phyloP scores from a whole-genome alignment of 169 alveolate genomes.

The Cryptosporidium xiaoi region DNA sequence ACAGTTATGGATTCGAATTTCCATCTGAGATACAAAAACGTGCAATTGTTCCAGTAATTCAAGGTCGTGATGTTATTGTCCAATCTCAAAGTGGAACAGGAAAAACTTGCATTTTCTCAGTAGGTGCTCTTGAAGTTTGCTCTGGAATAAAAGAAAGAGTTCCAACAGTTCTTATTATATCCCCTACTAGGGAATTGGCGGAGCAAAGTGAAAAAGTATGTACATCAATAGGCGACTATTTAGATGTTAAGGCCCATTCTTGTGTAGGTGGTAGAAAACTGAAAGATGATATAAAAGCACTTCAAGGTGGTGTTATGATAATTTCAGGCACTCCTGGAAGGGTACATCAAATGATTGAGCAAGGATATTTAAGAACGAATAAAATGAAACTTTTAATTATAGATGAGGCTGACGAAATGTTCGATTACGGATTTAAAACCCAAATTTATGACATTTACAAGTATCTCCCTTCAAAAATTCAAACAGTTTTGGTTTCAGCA shows the following conservation, averaged over 20 bases:
- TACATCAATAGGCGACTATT: constrained; percentile 97
- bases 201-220: constrained; percentile 97
- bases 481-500: constrained; percentile 98
- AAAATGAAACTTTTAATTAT: constrained; percentile 94
- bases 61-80: constrained; percentile 97
- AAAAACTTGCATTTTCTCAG: constrained; percentile 97
- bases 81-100: constrained; percentile 99
- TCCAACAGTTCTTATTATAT: constrained; percentile 91
- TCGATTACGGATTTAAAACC: constrained; percentile 95
- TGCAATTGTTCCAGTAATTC: constrained; percentile 97
- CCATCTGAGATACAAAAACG: constrained; percentile 99
- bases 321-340: constrained; percentile 99
- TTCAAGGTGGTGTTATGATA: constrained; percentile 97
- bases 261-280: constrained; percentile 97
- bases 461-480: constrained; percentile 95
- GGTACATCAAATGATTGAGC: constrained; percentile 97
- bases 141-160: constrained; percentile 81
- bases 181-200: constrained; percentile 99
- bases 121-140: constrained; percentile 94
- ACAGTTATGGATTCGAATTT: constrained; percentile 97
- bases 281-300: constrained; percentile 95
- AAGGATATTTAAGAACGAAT: constrained; percentile 94
- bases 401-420: constrained; percentile 99
- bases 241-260: constrained; percentile 93
- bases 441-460: constrained; percentile 97